Evolutionary conservation across 208 protist genomes (phyloP), one percentile per base, ranked within the genome.

Genomic region (Acanthamoeba sp.): DNA sequence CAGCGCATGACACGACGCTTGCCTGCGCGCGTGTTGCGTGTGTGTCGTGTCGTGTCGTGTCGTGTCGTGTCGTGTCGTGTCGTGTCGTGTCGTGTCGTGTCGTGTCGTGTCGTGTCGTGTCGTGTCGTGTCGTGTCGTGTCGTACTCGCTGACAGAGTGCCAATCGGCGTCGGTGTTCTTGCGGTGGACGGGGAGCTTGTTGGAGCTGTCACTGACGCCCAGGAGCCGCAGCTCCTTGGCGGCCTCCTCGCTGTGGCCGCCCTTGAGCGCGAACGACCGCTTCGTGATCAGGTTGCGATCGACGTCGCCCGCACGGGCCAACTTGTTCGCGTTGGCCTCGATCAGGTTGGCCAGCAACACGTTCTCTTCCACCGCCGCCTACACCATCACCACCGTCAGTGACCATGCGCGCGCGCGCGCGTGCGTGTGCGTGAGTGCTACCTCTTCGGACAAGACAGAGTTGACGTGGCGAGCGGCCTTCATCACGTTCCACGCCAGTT

Each of bases 381-480:
- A 9, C 9, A 27, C 10, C n/a, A 18, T 12, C 22, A 32, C 7
- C 0, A 36, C 5, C 27, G 9, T 29, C 6, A 38, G 38, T 82
- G 20, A 27, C 2, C 27, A 29, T 29, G 32, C 12, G 24, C 27
- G 1, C 9, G 5, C 52, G 38, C 24, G 38, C 38, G 20, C 22
- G n/a, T 82, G 32, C 6, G 73, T 18, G 24, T 18, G 34, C 38
- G 52, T 27, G 52, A 27, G 55, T 22, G 55, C 0, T 62, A 50
- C 73, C 40, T 84, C 73, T 27, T 84, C 40, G 29, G 45, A 12
- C 14, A 87, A 45, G 29, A 87, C 78, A 0, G 78, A 34, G 78
- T 87, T 87, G 45, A 87, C 78, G 18, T 87, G 78, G 40, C 78
- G 78, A 5, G 59, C 78, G 48, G 78, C 78, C 78, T 87, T 87